phyloP scores from a whole-genome alignment of 345 rosid species.

The Eucalyptus curtisii region DNA sequence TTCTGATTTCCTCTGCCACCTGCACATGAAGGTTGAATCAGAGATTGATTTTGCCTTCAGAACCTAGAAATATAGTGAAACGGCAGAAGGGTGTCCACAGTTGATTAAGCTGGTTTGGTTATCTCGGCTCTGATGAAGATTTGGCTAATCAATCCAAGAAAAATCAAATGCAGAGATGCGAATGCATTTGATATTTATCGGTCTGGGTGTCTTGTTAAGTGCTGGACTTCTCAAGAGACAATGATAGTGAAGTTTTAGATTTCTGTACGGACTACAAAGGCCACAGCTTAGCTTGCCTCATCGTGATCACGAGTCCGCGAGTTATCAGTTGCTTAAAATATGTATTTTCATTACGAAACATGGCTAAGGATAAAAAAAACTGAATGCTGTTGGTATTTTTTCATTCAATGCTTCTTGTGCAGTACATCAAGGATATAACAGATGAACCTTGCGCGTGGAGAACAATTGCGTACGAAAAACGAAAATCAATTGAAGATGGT shows the following conservation, averaged over 20 bases:
- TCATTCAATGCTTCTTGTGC: background rate
- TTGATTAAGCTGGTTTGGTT: background rate
- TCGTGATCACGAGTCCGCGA: rapidly evolving
- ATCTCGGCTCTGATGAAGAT: background rate
- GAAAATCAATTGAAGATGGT: background rate
- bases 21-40: background rate
- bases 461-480: background rate
- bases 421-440: background rate
- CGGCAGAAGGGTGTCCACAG: background rate
- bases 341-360: background rate
- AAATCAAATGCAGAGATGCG: background rate
- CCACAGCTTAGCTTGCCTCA: background rate
- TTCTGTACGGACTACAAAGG: background rate
- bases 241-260: background rate
- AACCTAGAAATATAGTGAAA: background rate
- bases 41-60: background rate
- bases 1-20: background rate
- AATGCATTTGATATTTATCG: background rate
- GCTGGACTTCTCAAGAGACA: background rate
- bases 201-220: background rate
- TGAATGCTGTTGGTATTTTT: background rate
- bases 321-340: background rate
- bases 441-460: background rate
- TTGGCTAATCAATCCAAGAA: background rate
- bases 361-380: background rate